Base-by-base conservation (phyloP, 257 asterid species). In the Solanum neorickii region DNA sequence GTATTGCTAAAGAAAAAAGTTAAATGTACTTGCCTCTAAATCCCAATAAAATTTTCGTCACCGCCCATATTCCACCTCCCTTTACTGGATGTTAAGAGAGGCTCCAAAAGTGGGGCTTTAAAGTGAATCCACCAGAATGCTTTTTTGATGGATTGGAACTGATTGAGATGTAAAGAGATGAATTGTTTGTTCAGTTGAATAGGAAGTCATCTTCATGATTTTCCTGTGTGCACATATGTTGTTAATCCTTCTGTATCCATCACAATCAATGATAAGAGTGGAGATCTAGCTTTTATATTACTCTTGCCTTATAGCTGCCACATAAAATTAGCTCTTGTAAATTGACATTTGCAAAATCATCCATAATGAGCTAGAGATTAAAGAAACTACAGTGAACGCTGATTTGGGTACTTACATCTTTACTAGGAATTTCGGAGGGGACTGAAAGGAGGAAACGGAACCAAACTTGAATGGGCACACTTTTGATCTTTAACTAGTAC, bases 401-500 rank as follows among this genome's bases (percentile, higher is more conserved):
- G 82, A 84, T 62, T 84, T 4, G n/a, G 66, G 18, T 86, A 87
- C 94, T 90, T 89, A 93, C 97, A 46, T 49, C 84, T 91, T 70
- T 89, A 87, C 82, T 87, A 46, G 92, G 93, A 88, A 86, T 88
- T 87, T 76, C 27, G 75, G 88, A 82, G 75, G 86, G 86, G 83
- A 69, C 60, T 82, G 76, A 89, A 83, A 25, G 86, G 78, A 46
- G 90, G 91, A 83, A 87, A 85, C 84, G 88, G 66, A 85, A 91
- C 88, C 47, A 60, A 83, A 87, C 89, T 68, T 31, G 90, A 86
- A 77, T 89, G 90, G 78, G 88, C 29, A 83, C 91, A 69, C 88
- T 91, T 93, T 85, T 76, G 85, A 78, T 49, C 91, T 87, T 90
- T 90, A 86, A 94, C 93, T 59, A 87, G 92, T 60, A 93, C 90